These are phyloP conservation scores for Colletotrichum endophyticum DNA, from an alignment of 2,329 filamentous ascomycete species.

Conservation along the genomic window DNA sequence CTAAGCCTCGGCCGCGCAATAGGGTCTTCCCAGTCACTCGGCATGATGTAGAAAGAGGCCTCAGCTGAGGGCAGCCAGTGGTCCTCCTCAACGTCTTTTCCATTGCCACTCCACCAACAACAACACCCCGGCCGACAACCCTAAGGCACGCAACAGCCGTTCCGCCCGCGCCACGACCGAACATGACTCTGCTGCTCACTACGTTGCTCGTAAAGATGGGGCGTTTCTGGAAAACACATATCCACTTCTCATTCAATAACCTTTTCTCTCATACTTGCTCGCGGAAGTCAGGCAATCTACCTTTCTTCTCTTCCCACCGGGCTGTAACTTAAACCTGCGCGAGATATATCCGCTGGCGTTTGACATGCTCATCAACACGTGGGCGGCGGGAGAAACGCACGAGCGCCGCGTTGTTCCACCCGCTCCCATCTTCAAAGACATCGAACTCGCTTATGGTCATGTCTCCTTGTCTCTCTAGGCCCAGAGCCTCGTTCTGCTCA, in stretches of 20 bases:
- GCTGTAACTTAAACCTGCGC: background rate
- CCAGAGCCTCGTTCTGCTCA: background rate
- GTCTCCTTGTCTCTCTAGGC: background rate
- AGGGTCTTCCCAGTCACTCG: background rate
- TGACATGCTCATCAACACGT: background rate
- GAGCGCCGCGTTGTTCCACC: background rate
- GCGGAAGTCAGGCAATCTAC: background rate
- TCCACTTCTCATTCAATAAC: slow-evolving; percentile 8
- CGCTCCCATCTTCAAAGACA: background rate
- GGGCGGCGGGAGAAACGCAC: background rate
- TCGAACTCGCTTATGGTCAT: background rate
- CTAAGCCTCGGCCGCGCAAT: background rate
- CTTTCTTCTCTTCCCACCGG: background rate
- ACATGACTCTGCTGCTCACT: slow-evolving; percentile 10
- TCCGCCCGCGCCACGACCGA: background rate
- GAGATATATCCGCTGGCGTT: background rate
- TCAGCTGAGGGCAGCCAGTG: background rate
- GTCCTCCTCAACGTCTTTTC: background rate
- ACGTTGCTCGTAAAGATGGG: slow-evolving; percentile 12
- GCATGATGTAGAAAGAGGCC: background rate
- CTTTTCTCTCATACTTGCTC: slow-evolving; percentile 1
- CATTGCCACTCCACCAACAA: background rate
- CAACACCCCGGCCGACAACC: background rate
- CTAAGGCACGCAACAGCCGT: slow-evolving; percentile 6
- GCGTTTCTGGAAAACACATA: background rate